Conservation (phyloP, 345 rosid genomes). For the Balakata baccata region DNA sequence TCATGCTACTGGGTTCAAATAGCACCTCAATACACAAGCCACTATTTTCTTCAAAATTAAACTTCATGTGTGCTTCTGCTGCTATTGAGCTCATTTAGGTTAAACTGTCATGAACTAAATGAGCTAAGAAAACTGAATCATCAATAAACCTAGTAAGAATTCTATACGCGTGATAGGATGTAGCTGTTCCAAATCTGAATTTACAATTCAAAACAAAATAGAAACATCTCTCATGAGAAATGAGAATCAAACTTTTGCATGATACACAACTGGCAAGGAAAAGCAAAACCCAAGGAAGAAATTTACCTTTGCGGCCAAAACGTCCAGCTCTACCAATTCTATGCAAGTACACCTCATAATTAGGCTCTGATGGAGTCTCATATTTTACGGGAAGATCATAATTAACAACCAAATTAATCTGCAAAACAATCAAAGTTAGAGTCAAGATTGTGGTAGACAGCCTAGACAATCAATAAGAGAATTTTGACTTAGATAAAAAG, state of each 20-base stretch:
- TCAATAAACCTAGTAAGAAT: not conserved
- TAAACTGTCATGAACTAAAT: not conserved
- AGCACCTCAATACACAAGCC: not conserved
- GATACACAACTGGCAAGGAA: not conserved
- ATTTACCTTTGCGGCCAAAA: slow-evolving; percentile 82
- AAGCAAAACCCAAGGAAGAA: not conserved
- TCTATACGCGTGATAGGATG: not conserved
- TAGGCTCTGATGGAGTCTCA: slow-evolving; percentile 51
- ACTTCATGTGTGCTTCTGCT: too few relatives aligned
- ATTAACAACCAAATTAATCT: slow-evolving; percentile 90
- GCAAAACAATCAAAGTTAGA: not conserved
- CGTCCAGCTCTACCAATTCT: slow-evolving; percentile 98
- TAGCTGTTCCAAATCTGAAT: too few relatives aligned
- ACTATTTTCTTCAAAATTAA: too few relatives aligned
- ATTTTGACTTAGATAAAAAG: slow-evolving; percentile 5
- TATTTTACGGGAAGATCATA: slow-evolving; percentile 73
- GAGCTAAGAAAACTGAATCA: not conserved
- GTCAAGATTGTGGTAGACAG: not conserved
- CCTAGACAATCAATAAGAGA: not conserved
- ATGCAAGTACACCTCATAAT: slow-evolving; percentile 88
- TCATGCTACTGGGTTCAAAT: not conserved
- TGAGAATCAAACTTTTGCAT: not conserved
- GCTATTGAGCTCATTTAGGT: too few relatives aligned
- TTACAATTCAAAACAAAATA: not conserved
- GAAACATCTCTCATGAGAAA: too few relatives aligned